Base-by-base conservation (phyloP, 495 filamentous ascomycete genomes). In the Bacidia rubella region DNA sequence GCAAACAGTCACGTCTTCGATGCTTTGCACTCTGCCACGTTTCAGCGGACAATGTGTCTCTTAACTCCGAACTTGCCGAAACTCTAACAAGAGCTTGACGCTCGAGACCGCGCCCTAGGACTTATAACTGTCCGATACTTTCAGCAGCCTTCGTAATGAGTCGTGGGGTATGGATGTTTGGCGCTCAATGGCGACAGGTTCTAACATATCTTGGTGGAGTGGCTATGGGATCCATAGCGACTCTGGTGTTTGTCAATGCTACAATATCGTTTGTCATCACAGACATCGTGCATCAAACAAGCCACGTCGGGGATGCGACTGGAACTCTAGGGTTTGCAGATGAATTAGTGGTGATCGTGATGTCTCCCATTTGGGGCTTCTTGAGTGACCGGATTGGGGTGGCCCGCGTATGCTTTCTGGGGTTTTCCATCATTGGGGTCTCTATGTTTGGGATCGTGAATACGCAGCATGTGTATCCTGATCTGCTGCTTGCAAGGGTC, bases 231-330 rank as follows among this genome's bases (percentile, higher is more conserved):
- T 90, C 85, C 58, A 99, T 99, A 60, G 84, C 86, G 29, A 95
- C 97, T 70, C 79, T 99, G 51, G 92, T 99, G 46, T 99, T 96
- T 72, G 82, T 99, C 58, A 99, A 97, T 69, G 84, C 83, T 58
- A 84, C 84, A 60, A 72, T 97, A 52, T 90, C 87, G 27, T 99
- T 97, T 67, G 87, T 97, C 48, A 84, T 97, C 56, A 95, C 89
- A 7, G 85, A 95, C 65, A 72, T 94, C 35, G 80, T 99, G 51
- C 86, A 86, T 44, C 70, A 87, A 38, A 77, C 77, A 59, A 65
- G 80, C 44, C 76, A 79, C 47, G 86, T 95, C 24, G 92, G 92
- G 26, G 81, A 95, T 71, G 81, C 87, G 2, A 89, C 95, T 19
- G 92, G 92, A 21, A 96, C 90, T 1, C 73, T 99, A 29, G 92